Base-by-base conservation (phyloP, 768 basidiomycete genomes). In the Suillus subaureus region DNA sequence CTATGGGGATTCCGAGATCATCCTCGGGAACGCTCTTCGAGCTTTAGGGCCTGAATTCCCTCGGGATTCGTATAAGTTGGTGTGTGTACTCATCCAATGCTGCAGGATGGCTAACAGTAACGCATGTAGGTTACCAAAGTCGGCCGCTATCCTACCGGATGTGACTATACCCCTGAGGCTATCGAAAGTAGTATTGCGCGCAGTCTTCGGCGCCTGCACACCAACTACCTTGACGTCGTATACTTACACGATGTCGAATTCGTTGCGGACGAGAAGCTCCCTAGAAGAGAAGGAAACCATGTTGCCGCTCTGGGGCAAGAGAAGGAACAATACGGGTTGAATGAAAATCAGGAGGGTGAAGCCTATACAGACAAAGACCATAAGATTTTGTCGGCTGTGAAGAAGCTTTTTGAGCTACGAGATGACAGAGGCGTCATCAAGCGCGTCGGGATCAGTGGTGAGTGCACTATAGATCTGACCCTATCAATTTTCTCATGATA, bases 201-300 rank as follows among this genome's bases (percentile, higher is more conserved):
- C 64, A 92, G 91, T 70, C 79, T 94, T 39, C 77, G 81, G 51
- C 86, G 93, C 26, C 71, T 96, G 64, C 84, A 89, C 61, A 95
- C 94, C 13, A 76, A 81, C 65, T 94, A 95, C 72, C 82, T 96
- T 42, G 94, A 96, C 69, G 80, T 82, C 0, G 91, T 94, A 0
- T 94, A 91, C 72, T 78, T 94, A 37, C 94, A 96, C 72, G 94
- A 96, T 73, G 85, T 92, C 57, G 94, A 96, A 79, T 93, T 88
- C 68, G 85, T 95, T 15, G 84, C 84, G 47, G 82, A 86, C 3
- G 74, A 78, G 43, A 79, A 89, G 49, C 70, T 79, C 35, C 84
- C 89, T 2, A 79, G 79, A 54, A 72, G 73, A 35, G 82, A 79
- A 21, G 92, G 91, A 4, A 81, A 88, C 67, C 89, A 89, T 70